Evolutionary conservation across 371 early-diverging fungal species (phyloP), one percentile per base, ranked within the genome.

Genomic region (Mucor plumbeus): DNA sequence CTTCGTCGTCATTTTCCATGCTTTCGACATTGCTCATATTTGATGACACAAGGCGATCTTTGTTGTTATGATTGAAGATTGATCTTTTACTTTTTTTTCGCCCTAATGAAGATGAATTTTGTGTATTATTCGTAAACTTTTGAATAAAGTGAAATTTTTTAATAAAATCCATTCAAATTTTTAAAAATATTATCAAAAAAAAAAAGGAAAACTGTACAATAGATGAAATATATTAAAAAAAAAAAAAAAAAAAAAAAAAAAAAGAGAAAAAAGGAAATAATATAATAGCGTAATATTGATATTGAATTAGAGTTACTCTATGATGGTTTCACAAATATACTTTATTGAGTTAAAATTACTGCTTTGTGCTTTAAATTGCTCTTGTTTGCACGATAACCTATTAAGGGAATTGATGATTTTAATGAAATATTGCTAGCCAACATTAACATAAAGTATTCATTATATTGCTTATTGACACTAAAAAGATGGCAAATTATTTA

Each of bases 21-120:
- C 26, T 0, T 7, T 14, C 15, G 31, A 6, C 34, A 54, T 33
- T 5, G 26, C 31, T 31, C 14, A 7, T 3, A n/a, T 0, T 33
- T 5, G 34, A 54, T n/a, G 48, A 19, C 48, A 17, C 21, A 19
- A 21, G 48, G 7, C 48, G 48, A 19, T 54, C 54, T 15, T 54
- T 54, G 9, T 14, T 54, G n/a, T 54, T 10, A 34, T 34, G 13
- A 54, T 36, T 61, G 44, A 61, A 48, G 50, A 62, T 48, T 15
- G 62, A 58, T 35, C 59, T 58, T 35, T 58, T 58, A 26, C 36
- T 44, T 44, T 19, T 61, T 26, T 61, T 31, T 35, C 33, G 50
- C 10, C 48, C 34, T 17, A 36, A 31, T 34, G 34, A 60, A 15
- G 43, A 19, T 35, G 61, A 6, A 34, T 48, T n/a, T 34, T 21